Evolutionary conservation across 805 yeast genomes (phyloP).

Genomic region (Saturnispora sekii): DNA sequence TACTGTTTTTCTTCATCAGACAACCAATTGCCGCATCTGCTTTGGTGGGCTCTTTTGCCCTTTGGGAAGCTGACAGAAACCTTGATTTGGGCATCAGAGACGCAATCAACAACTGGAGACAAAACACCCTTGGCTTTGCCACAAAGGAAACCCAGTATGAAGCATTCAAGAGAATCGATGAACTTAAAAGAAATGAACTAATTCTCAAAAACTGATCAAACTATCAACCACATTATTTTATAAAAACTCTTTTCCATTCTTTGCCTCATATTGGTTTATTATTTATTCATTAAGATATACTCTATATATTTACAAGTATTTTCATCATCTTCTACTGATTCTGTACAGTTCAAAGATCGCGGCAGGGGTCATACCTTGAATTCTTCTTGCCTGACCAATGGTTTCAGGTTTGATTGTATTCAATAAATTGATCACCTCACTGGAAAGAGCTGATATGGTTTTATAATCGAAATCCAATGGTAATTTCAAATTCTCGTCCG

Average conservation of each 20-base stretch:
- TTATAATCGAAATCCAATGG: conserved; percentile 62
- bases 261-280: not conserved
- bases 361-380: conserved; percentile 93
- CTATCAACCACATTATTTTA: not conserved
- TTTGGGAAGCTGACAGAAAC: conserved; percentile 30
- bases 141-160: conserved; percentile 24
- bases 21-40: conserved; percentile 30
- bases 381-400: conserved; percentile 89
- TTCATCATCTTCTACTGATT: conserved; percentile 27
- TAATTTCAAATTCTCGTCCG: conserved; percentile 69
- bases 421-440: conserved; percentile 61
- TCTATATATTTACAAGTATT: not conserved
- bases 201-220: conserved; percentile 8
- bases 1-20: conserved; percentile 28
- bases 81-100: conserved; percentile 25
- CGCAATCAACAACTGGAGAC: conserved; percentile 21
- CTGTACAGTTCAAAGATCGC: conserved; percentile 74
- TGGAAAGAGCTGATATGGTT: conserved; percentile 52
- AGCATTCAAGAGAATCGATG: conserved; percentile 26
- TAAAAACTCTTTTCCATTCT: not conserved
- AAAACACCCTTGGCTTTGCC: conserved; percentile 25
- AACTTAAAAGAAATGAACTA: conserved; percentile 21
- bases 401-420: conserved; percentile 78
- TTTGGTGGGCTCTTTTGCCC: conserved; percentile 24
- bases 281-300: conserved; percentile 9